Conservation (phyloP, 2,329 filamentous ascomycete species). For the Hymenoscyphus fructigenus region DNA sequence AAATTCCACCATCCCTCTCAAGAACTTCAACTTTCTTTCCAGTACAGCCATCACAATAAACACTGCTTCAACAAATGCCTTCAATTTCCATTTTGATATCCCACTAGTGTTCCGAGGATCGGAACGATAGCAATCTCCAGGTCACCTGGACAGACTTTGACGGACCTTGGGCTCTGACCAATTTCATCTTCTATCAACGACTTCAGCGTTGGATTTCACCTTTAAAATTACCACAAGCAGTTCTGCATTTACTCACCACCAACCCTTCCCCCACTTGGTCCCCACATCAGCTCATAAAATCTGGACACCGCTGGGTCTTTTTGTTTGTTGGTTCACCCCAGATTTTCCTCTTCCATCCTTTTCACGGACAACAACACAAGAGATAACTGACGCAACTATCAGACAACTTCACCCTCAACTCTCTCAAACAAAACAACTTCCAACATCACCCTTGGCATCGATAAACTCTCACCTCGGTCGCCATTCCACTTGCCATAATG, state of each 20-base stretch:
- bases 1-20: background rate
- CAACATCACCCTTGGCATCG: too few relatives aligned
- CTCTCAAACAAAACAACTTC: background rate
- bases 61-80: too few relatives aligned
- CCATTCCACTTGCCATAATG: background rate
- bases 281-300: background rate
- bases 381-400: background rate
- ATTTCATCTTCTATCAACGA: too few relatives aligned
- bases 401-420: background rate
- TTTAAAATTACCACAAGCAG: too few relatives aligned
- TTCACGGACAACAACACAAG: background rate
- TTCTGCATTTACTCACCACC: too few relatives aligned
- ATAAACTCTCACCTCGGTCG: background rate
- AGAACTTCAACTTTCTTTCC: background rate
- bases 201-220: too few relatives aligned
- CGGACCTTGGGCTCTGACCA: too few relatives aligned
- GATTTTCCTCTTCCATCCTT: background rate
- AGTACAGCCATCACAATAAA: background rate
- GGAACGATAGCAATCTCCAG: too few relatives aligned
- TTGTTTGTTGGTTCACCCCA: background rate
- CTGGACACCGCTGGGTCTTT: background rate
- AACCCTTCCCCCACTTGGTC: background rate
- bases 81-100: too few relatives aligned
- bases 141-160: too few relatives aligned
- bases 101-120: too few relatives aligned